Base-by-base conservation (phyloP, 2,329 filamentous ascomycete genomes). In the Talaromyces sp. region DNA sequence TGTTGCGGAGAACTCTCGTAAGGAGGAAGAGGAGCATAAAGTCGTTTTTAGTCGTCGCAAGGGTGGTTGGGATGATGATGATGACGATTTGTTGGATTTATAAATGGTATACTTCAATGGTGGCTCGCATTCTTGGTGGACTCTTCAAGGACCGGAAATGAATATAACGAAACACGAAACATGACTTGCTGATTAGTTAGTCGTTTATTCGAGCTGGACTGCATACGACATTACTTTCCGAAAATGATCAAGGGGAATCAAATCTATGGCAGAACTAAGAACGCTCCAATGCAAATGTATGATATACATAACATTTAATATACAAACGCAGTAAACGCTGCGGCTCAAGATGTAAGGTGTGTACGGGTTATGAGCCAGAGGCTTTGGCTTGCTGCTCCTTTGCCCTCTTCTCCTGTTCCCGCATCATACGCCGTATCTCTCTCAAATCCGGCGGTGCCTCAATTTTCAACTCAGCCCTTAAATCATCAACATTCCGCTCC, bases 391-490 rank as follows among this genome's bases (percentile, higher is more conserved):
- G 37, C 41, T 57, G 46, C 57, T 53, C 48, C 56, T 57, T 46
- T 54, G 56, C 39, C 55, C 52, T 41, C 76, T 81, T 89, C 74
- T 80, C 86, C 77, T 87, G 84, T 66, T 86, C 84, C 64, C 84
- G 82, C 63, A 90, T 84, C 69, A 80, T 79, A 75, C 82, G 88
- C 64, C 94, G 81, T 51, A 93, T 89, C 25, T 83, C 82, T 66
- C 93, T 82, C 74, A 97, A 76, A 74, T 97, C 91, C 7, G 92
- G 90, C 36, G 94, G 94, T 69, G 84, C 85, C 78, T 97, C 91
- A 56, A 99, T 91, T 2, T 89, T 87, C 66, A 99, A 71, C 70
- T 91, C 82, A 4, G 69, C 73, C 63, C 94, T 82, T 70, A 99
- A 70, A 63, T 87, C 89, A 53, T 84, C 81, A 25, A 96, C 89